Conservation (phyloP, 164 flowering plant species). For the Chloranthus sessilifolius region DNA sequence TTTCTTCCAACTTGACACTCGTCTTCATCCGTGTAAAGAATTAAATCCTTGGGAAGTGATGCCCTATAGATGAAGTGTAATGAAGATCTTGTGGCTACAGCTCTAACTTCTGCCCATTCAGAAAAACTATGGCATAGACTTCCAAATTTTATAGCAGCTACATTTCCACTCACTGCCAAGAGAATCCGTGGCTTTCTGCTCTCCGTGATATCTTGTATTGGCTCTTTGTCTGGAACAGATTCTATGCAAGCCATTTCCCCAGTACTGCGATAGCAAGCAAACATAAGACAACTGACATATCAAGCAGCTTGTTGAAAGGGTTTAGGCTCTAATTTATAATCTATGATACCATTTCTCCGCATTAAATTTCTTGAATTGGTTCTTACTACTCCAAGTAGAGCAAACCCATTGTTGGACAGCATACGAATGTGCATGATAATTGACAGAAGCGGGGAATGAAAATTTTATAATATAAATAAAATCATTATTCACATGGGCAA, state of each 20-base stretch:
- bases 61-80: conserved; percentile 25
- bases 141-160: conserved; percentile 39
- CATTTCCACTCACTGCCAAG: conserved; percentile 74
- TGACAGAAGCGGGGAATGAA: too few relatives aligned
- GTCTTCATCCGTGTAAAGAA: conserved; percentile 36
- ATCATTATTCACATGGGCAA: too few relatives aligned
- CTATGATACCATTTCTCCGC: too few relatives aligned
- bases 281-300: not conserved
- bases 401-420: too few relatives aligned
- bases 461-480: too few relatives aligned
- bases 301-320: not conserved
- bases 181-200: conserved; percentile 46
- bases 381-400: too few relatives aligned
- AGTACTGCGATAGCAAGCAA: not conserved
- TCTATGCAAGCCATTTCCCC: conserved; percentile 12
- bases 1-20: conserved; percentile 40
- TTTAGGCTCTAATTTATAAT: too few relatives aligned
- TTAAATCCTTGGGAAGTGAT: conserved; percentile 19
- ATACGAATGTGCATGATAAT: too few relatives aligned
- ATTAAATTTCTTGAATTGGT: too few relatives aligned
- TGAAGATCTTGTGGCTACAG: conserved; percentile 24
- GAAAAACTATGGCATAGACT: conserved; percentile 27
- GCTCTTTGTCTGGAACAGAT: conserved; percentile 11
- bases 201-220: conserved; percentile 4
- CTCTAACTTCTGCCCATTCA: conserved; percentile 33